A percentile compares a stretch with the other conserved stretches of the same genome.
Evolutionary conservation across 441 rosid genomes (phyloP).

Genomic region (Hura crepitans): DNA sequence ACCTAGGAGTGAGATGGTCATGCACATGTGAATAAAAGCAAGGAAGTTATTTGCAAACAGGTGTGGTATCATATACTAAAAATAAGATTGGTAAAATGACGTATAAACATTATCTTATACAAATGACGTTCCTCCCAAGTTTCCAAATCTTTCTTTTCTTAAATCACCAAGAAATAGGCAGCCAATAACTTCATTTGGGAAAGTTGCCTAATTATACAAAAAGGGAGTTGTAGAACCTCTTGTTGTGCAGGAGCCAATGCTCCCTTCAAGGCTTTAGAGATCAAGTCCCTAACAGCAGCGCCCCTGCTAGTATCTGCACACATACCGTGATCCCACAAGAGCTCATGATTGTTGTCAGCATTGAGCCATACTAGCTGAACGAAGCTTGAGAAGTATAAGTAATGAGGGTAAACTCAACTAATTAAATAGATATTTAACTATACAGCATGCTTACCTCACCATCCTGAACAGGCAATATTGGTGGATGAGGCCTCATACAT

Average conservation of each 20-base stretch:
- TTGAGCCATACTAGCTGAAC: constrained; percentile 88
- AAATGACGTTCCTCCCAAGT: neutral
- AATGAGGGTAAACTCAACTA: constrained; percentile 13
- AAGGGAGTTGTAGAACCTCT: constrained; percentile 44
- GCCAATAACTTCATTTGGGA: neutral
- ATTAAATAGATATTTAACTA: constrained; percentile 12
- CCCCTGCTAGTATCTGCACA: constrained; percentile 98
- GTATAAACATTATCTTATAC: neutral
- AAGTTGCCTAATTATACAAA: neutral
- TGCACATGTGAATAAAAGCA: neutral
- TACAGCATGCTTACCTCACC: constrained; percentile 56
- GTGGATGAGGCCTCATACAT: constrained; percentile 83
- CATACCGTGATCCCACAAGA: constrained; percentile 93
- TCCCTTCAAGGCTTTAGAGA: constrained; percentile 82
- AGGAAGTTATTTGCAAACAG: neutral
- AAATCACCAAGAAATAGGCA: neutral
- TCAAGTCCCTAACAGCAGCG: constrained; percentile 76
- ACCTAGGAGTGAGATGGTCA: neutral
- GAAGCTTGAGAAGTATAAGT: constrained; percentile 24
- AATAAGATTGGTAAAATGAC: neutral
- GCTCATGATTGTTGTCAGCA: constrained; percentile 92
- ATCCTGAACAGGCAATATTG: constrained; percentile 66
- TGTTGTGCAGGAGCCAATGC: constrained; percentile 74
- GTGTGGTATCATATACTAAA: neutral
- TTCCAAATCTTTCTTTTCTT: neutral